These are phyloP conservation scores for Euphorbia corollata DNA, from an alignment of 441 rosid genomes.

Conservation along the genomic window DNA sequence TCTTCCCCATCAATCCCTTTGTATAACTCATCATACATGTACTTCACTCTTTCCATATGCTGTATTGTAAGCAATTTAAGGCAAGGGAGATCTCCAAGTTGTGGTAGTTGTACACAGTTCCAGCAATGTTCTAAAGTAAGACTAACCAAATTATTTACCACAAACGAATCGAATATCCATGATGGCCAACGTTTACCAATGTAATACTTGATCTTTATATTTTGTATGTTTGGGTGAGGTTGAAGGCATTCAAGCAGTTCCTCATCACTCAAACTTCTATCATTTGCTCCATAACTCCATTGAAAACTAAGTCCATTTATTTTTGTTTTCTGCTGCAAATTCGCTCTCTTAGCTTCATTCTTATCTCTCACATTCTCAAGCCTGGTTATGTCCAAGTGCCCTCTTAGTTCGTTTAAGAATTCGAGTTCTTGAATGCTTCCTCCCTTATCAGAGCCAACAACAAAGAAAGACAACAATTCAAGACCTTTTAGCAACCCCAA, in stretches of 20 bases:
- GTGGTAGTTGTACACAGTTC: slow-evolving; percentile 16
- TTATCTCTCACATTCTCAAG: slow-evolving; percentile 18
- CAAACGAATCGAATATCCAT: slow-evolving; percentile 19
- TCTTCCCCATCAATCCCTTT: neutral
- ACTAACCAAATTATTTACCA: neutral
- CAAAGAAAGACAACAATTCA: slow-evolving; percentile 10
- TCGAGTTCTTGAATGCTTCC: slow-evolving; percentile 21
- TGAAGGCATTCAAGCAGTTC: neutral
- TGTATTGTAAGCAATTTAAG: slow-evolving; percentile 11
- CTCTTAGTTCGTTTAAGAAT: slow-evolving; percentile 16
- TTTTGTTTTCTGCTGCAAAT: neutral
- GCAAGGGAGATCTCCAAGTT: slow-evolving; percentile 13
- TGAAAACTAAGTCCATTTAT: too few relatives aligned
- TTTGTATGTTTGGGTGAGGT: slow-evolving; percentile 5
- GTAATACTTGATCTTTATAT: slow-evolving; percentile 13
- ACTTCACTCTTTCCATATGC: slow-evolving; percentile 10
- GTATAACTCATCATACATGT: slow-evolving; percentile 21
- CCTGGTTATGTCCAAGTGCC: slow-evolving; percentile 6
- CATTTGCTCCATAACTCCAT: too few relatives aligned
- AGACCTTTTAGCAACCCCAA: slow-evolving; percentile 11
- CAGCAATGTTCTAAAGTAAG: slow-evolving; percentile 9
- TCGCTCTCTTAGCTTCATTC: slow-evolving; percentile 21
- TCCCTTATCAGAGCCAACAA: slow-evolving; percentile 16
- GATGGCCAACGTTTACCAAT: slow-evolving; percentile 22
- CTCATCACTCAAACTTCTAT: too few relatives aligned